Evolutionary conservation across 768 basidiomycete genomes (phyloP), one percentile per base, ranked within the genome.

Genomic region (Chalciporus pseudorubinellus): DNA sequence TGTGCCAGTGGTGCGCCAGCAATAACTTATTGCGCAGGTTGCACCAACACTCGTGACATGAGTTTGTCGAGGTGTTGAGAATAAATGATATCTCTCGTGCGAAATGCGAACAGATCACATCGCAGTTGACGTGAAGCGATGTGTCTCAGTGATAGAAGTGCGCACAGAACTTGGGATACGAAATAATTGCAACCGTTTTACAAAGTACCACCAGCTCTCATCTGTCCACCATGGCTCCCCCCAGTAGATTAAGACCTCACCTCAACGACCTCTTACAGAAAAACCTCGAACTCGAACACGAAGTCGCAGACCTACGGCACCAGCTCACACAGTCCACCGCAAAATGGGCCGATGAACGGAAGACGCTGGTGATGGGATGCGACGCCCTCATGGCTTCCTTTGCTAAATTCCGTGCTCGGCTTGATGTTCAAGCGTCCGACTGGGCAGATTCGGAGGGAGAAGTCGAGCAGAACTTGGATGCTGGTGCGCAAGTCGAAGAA

Each of bases 361-460:
- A 64, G 56, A 47, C 48, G 29, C 45, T 64, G 29, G 54, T 52
- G 43, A 38, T 43, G 41, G 56, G 56, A 28, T 65, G 63, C 24
- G 64, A 65, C 34, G 11, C 29, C 14, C 64, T 64, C 59, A 64
- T 65, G 63, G 62, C 63, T n/a, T 66, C 64, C 21, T 65, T 65
- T 59, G 64, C 64, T 22, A 65, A 66, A 39, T 66, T 64, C 41
- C 63, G 63, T 24, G 62, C 63, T 31, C 56, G 55, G 3, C 42
- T 66, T 1, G 63, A 65, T 39, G 39, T 50, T 2, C 62, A 66
- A 22, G 44, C 55, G 24, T 49, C 54, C 34, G 61, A 64, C 21
- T 52, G 45, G 61, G 53, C 14, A 2, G 61, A 66, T 43, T 56
- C 51, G 19, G 63, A 65, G 33, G 63, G 59, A 34, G 63, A 66